Base-by-base conservation (phyloP, 371 early-diverging fungal genomes). In the Mucor plumbeus region DNA sequence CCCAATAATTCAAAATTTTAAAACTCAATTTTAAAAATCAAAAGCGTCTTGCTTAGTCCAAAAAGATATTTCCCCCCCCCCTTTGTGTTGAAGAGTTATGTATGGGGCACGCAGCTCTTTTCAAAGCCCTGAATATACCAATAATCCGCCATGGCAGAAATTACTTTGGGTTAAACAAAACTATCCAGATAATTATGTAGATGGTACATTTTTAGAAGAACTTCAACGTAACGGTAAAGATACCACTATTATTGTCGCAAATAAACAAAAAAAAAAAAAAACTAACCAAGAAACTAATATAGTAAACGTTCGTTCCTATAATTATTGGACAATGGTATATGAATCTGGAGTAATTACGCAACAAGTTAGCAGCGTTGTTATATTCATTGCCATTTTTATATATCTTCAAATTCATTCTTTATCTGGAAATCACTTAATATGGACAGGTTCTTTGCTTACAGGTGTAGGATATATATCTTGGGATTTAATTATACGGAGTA, bases 151-250 rank as follows among this genome's bases (percentile, higher is more conserved):
- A 33, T 97, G 97, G 97, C 83, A 88, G 50, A 95, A 94, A 71
- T 75, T 94, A 5, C 76, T 98, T 60, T 98, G 95, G 81, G 89
- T 94, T 39, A 90, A 90, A 59, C 98, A 96, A 78, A 90, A 88
- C 47, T 96, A 92, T 64, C 92, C 97, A 0, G 98, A 97, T 77
- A 95, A 96, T 75, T 94, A 97, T 78, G 95, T 96, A 1, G 97
- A 96, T 64, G 81, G 82, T 17, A 89, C 94, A 5, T 96, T 97
- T 76, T 78, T 97, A 54, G 90, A 91, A 65, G 88, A 92, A 69
- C 76, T 98, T 70, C 92, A 94, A 70, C 90, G 91, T 77, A 98
- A 98, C 76, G 96, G 93, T 93, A 78, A 58, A 21, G 50, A 7
- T 38, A 9, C 38, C 38, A 38, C 1, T 7, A 9, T 38, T 38